These are phyloP conservation scores for Cladophialophora immunda DNA, from an alignment of 2,329 filamentous ascomycete genomes.

Conservation along the genomic window DNA sequence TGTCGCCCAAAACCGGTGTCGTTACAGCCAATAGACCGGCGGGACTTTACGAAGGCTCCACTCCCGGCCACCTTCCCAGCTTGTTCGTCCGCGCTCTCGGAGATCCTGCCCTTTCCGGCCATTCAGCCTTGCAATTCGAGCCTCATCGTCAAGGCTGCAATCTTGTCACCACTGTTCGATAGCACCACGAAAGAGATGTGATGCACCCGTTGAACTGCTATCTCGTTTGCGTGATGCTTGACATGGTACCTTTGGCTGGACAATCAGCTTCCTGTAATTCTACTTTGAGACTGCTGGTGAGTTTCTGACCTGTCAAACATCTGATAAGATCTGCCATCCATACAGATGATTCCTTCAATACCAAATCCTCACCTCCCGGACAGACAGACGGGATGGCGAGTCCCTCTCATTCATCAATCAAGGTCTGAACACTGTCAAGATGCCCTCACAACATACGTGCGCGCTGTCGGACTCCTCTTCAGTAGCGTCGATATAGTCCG, in stretches of 20 bases:
- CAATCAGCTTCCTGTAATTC: not conserved
- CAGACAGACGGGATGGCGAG: not conserved
- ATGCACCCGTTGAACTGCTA: not conserved
- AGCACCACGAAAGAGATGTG: not conserved
- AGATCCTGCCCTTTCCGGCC: conserved; percentile 9
- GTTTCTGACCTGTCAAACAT: too few species aligned
- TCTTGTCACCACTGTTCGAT: not conserved
- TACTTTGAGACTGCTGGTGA: not conserved
- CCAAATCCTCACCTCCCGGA: not conserved
- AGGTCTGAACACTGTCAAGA: not conserved
- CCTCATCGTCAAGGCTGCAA: conserved; percentile 1
- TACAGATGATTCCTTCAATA: not conserved
- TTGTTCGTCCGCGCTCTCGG: not conserved
- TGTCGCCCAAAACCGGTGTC: conserved; percentile 29
- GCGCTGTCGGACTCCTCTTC: not conserved
- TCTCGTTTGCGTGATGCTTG: not conserved
- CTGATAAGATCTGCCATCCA: not conserved
- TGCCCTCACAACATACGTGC: not conserved
- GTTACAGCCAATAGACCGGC: not conserved
- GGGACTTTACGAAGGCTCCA: not conserved
- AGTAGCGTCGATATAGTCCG: conserved; percentile 1
- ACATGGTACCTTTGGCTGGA: not conserved
- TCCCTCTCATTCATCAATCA: not conserved
- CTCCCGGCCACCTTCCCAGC: not conserved
- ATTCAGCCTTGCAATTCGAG: not conserved